Evolutionary conservation across 345 rosid species (phyloP), one percentile per base, ranked within the genome.

Genomic region (Bruguiera sexangula): DNA sequence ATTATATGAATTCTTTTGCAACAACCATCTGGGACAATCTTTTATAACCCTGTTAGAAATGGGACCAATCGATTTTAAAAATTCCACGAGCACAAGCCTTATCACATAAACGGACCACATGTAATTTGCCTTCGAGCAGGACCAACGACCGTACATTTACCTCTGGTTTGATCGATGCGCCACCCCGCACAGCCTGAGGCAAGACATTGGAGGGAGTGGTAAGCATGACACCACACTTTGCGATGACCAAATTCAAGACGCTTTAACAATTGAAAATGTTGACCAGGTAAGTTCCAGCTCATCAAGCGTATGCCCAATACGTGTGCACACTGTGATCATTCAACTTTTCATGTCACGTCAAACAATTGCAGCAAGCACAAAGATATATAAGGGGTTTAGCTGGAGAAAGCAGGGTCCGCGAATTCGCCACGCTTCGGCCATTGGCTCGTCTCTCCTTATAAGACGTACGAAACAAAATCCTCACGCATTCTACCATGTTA

Each of bases 381-480:
- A 21, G 62, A 7, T 6, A 24, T 22, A 21, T 8, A 22, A 56
- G 30, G 24, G 60, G 11, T 27, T 3, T 15, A 24, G 60, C 18
- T 1, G 16, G 3, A 56, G 18, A 3, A 10, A 27, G 60, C 3
- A 26, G 29, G 56, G 30, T 39, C 81, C 77, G 79, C 84, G 82
- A 78, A 21, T 71, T 76, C 32, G 73, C 86, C 82, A 74, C 84
- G 84, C 78, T 32, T 71, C 68, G 20, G 6, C 73, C 64, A 29
- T 69, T 43, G 51, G 6, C 50, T 53, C 18, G 8, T 18, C 54
- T 13, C 66, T 1, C 36, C 63, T 22, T 69, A 66, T 53, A 75
- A 63, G 66, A 62, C 62, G 32, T 57, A 59, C 31, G 26, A 32
- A 31, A 46, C 30, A 31, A 26, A 19, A 32, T n/a, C 54, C 63